Base-by-base conservation (phyloP, 495 filamentous ascomycete species). In the Lasiosphaeria ovina region DNA sequence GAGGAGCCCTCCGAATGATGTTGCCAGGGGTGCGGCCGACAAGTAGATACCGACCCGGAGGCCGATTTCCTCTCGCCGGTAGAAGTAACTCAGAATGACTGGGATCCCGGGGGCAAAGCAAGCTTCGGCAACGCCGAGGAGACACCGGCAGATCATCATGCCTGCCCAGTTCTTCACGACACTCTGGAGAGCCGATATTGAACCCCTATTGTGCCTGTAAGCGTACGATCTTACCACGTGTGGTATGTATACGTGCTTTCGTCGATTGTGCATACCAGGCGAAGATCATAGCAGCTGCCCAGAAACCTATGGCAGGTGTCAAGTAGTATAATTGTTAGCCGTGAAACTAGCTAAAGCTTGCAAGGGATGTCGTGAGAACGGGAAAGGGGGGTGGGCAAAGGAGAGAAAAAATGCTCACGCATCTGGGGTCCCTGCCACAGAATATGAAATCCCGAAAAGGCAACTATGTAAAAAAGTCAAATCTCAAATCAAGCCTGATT, bases 21-120 rank as follows among this genome's bases (percentile, higher is more conserved):
- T 93, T 2, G 92, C 91, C 17, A 95, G 75, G 0, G 92, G 91
- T 0, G 90, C 90, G 3, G 89, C 88, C 2, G 87, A 85, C 4
- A 95, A 70, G 70, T 91, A 93, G 33, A 95, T 69, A 45, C 91
- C 91, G 58, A 83, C 85, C 3, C 92, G 83, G 32, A 95, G 72
- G 16, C 91, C 92, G 1, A 95, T 71, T 67, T 93, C 91, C 50
- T 86, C 81, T 6, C 92, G 80, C 34, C 86, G 83, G 65, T 95
- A 96, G 77, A 96, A 96, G 74, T 93, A 93, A 0, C 85, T 88
- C 0, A 96, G 78, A 0, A 92, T 75, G 59, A 87, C 93, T 0
- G 89, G 89, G 4, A 91, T 77, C 3, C 85, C 85, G 8, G 89
- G 88, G 5, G 84, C 88, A 62, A 84, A 93, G 0, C 80, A 88